Conservation (phyloP, 2,329 filamentous ascomycete species). For the Pezicula neosporulosa region DNA sequence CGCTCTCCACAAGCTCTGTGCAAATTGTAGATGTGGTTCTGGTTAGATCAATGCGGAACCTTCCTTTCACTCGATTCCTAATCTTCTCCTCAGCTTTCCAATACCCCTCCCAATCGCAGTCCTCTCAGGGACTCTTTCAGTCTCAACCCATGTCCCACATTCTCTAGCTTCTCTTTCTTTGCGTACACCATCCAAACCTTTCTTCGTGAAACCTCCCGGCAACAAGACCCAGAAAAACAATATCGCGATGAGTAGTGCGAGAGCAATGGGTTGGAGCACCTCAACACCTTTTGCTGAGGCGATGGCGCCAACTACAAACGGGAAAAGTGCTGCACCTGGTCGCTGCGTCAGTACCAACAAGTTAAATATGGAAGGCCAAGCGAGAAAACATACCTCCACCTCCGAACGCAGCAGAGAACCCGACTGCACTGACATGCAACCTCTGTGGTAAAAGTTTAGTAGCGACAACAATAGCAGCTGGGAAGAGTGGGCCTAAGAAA, state of each 20-base stretch:
- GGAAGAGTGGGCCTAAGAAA: constrained; percentile 78
- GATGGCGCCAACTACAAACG: constrained; percentile 66
- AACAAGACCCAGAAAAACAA: constrained; percentile 43
- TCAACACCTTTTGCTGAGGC: constrained; percentile 54
- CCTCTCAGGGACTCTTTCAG: not conserved
- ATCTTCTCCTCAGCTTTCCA: constrained; percentile 5
- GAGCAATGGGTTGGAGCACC: constrained; percentile 53
- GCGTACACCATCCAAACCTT: constrained; percentile 12
- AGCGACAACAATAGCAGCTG: constrained; percentile 68
- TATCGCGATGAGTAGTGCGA: constrained; percentile 46
- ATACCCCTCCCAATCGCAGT: constrained; percentile 1
- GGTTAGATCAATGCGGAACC: too few relatives aligned
- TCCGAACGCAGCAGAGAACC: constrained; percentile 76
- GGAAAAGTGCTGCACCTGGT: constrained; percentile 53
- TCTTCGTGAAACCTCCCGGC: constrained; percentile 22
- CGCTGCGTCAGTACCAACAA: not conserved
- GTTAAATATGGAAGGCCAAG: too few relatives aligned
- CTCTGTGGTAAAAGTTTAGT: constrained; percentile 72
- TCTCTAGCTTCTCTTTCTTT: constrained; percentile 8
- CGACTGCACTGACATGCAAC: constrained; percentile 74
- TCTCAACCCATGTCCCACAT: not conserved
- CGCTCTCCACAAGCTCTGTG: too few relatives aligned
- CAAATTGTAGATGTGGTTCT: too few relatives aligned
- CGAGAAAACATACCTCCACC: constrained; percentile 48
- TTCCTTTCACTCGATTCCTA: constrained; percentile 1